Evolutionary conservation across 495 filamentous ascomycete genomes (phyloP), one percentile per base, ranked within the genome.

Genomic region (Hypoxylon fuscum): DNA sequence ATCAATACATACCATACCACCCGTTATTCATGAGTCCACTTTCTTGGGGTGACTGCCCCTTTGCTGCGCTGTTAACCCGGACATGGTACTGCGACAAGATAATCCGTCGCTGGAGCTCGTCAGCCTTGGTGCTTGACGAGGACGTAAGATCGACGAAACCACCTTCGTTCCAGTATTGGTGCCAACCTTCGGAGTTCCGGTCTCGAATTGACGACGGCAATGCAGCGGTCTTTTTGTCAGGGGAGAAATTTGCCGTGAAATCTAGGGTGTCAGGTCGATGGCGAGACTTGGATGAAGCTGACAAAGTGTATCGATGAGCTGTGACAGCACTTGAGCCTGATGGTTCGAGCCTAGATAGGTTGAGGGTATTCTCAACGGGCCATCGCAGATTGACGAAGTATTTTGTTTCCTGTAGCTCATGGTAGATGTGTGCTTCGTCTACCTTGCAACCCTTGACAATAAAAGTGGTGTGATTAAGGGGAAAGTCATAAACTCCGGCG

Each of bases 21-120:
- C 77, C 77, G 38, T 78, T 79, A 32, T 78, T 78, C 41, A 74
- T 71, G 1, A 78, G 45, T 5, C 76, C 77, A 4, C 74, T 77
- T 59, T 79, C 77, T 41, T 74, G 70, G 20, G 76, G 70, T 27
- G 74, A 71, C n/a, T 67, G 54, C 2, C 73, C 73, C 1, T 17
- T 59, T 0, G 66, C 66, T 3, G 76, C 76, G 11, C 67, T 72
- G 62, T 84, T 84, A 12, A 83, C 74, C 8, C 78, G 72, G 2
- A 79, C 68, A 7, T 80, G 76, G 54, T 83, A 84, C 50, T 79
- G 79, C 5, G 80, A 81, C 38, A 76, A 66, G 42, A 84, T 68
- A 42, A 79, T 81, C 11, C 80, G 76, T 6, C 77, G 74, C 54
- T 83, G 81, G 9, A 84, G 72, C 32, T 79, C 76, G n/a, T 70